Evolutionary conservation across 2,329 filamentous ascomycete species (phyloP), one percentile per base, ranked within the genome.

Genomic region (Myriosclerotinia duriaeana): DNA sequence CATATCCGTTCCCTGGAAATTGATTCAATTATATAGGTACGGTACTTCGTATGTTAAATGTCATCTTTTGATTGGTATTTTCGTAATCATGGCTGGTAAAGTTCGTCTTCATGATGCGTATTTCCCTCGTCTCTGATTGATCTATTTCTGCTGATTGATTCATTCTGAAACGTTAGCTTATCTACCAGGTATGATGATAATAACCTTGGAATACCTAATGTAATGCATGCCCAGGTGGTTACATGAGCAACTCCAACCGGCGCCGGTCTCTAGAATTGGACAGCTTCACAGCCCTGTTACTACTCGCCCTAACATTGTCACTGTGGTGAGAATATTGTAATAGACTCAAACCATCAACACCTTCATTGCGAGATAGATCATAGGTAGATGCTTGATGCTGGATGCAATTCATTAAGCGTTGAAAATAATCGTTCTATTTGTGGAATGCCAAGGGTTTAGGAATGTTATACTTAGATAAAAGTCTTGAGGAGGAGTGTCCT

Each of bases 121-220:
- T 26, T 48, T 38, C 55, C 20, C 40, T 46, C 26, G 17, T 46
- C 26, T 36, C 55, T 46, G 55, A 48, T 59, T 59, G 55, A 59
- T 48, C 55, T 59, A 3, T 46, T 48, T 22, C 30, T 8, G 40
- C 3, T 48, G 56, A 48, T 48, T 14, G 58, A 60, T 50, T 60
- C 30, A 60, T 60, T 60, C 22, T 38, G 58, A 60, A 60, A 60
- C 58, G 8, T 50, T 60, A 60, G 58, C 58, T 26, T 60, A 38
- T 14, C n/a, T 26, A 26, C 58, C 58, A 50, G 44, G 44, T 38
- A 50, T 48, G 26, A 38, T 36, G 14, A 48, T 22, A 15, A 59
- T 36, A n/a, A n/a, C n/a, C n/a, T n/a, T n/a, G n/a, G n/a, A n/a
- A n/a, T n/a, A n/a, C n/a, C n/a, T n/a, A n/a, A n/a, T n/a, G n/a